phyloP scores from a whole-genome alignment of 1,139 yeast genomes.

The Pichia kudriavzevii region DNA sequence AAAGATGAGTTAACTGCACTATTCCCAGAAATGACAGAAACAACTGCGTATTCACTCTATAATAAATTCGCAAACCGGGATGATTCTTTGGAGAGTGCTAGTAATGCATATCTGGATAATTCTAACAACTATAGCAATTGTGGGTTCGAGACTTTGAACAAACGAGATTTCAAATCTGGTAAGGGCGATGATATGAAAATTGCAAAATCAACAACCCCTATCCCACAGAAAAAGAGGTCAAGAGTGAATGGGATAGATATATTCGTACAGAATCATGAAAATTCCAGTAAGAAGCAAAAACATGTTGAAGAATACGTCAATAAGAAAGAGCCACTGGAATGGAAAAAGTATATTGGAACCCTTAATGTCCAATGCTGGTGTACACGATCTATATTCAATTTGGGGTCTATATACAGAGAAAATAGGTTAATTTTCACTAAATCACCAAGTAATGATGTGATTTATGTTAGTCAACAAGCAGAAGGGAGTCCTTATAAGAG shows the following conservation, averaged over 20 bases:
- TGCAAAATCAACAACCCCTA: too few relatives aligned
- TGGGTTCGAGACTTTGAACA: too few relatives aligned
- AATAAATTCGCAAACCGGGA: constrained; percentile 12
- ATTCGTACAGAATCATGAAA: too few relatives aligned
- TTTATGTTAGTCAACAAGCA: constrained; percentile 21
- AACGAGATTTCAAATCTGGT: too few relatives aligned
- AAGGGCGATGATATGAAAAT: too few relatives aligned
- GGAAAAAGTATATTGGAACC: constrained; percentile 51
- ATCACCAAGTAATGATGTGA: constrained; percentile 21
- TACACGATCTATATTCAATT: constrained; percentile 58
- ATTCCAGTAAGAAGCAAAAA: too few relatives aligned
- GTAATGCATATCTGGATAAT: constrained; percentile 24
- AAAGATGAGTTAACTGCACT: constrained; percentile 17
- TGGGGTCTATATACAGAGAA: constrained; percentile 36
- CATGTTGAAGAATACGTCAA: too few relatives aligned
- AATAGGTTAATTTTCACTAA: constrained; percentile 34
- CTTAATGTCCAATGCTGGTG: constrained; percentile 76
- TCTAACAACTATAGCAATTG: too few relatives aligned
- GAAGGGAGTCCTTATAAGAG: constrained; percentile 22
- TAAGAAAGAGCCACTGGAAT: not conserved
- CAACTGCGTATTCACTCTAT: constrained; percentile 13
- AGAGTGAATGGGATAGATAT: not conserved
- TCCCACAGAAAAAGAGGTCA: constrained; percentile 2
- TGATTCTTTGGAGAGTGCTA: constrained; percentile 18
- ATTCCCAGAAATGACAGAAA: constrained; percentile 15